Evolutionary conservation across 2,329 filamentous ascomycete genomes (phyloP), one percentile per base, ranked within the genome.

Genomic region (Zelopaecilomyces penicillatus): DNA sequence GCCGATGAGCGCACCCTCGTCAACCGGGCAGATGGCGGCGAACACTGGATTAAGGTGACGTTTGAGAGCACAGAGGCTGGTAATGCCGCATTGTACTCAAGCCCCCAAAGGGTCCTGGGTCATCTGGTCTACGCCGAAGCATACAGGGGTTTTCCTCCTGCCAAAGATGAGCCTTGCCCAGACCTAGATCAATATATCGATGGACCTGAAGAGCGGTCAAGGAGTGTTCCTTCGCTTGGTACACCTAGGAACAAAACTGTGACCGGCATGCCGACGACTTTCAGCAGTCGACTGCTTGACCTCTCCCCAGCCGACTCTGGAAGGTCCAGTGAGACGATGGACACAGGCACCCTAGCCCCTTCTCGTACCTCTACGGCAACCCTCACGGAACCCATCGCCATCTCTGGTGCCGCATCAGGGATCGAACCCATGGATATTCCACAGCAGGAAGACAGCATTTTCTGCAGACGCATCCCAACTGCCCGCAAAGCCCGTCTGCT

Each of bases 41-140:
- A 85, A 54, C 87, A 95, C 69, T 97, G 91, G 91, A 88, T 96
- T 56, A 89, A 89, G 63, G 73, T 90, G 44, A 90, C 85, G 1
- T 90, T 88, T 56, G 85, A 88, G 64, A 86, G 81, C 36, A 73
- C 75, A 40, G 76, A 84, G 53, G 82, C 84, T 2, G 85, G 83
- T 19, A 82, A 86, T 47, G 71, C 78, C 8, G 85, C 85, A 26
- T 67, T 82, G 36, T 83, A 76, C 58, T 76, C 78, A 43, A 87
- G 83, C 42, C 85, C 85, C 0, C 82, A 88, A 64, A 75, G 74
- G 47, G 78, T 90, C 49, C 70, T 86, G 44, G 85, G 85, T 8
- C 74, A 85, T 58, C 63, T 84, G 9, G 80, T 90, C 28, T 80
- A 78, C 55, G 86, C 83, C 33, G 84, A 89, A 64, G 70, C 74